A percentile compares a stretch with the other conserved stretches of the same genome.
Evolutionary conservation across 345 rosid species (phyloP).

Genomic region (Pistacia integerrima): DNA sequence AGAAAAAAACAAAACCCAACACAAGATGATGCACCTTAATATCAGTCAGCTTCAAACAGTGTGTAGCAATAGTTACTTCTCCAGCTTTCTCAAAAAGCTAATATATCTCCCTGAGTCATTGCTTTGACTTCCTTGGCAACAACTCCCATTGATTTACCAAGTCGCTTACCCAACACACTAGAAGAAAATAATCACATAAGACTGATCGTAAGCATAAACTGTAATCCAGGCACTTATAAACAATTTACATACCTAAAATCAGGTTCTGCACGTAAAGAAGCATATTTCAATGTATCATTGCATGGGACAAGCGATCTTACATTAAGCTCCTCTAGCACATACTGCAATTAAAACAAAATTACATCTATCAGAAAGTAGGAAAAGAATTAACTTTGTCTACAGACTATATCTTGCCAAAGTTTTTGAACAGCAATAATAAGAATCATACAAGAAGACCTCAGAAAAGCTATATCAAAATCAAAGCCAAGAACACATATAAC

Average conservation of each 20-base stretch:
- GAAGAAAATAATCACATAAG: constrained; percentile 26
- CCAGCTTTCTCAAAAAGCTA: constrained; percentile 74
- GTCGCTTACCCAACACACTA: constrained; percentile 86
- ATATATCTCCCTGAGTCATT: constrained; percentile 81
- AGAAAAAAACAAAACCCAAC: not conserved
- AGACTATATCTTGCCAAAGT: not conserved
- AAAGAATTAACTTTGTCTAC: not conserved
- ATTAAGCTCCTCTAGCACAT: constrained; percentile 92
- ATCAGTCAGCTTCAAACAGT: constrained; percentile 66
- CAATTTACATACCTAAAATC: constrained; percentile 75
- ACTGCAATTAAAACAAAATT: constrained; percentile 59
- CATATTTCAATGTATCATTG: no score
- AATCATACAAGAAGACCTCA: not conserved
- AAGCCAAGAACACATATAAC: not conserved
- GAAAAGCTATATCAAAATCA: not conserved
- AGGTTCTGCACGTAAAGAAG: constrained; percentile 92
- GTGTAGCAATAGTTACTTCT: constrained; percentile 74
- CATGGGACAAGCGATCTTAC: constrained; percentile 75
- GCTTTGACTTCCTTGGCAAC: constrained; percentile 83
- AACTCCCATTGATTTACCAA: constrained; percentile 90
- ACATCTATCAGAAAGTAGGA: not conserved
- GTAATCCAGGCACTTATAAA: constrained; percentile 9
- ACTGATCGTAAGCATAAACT: constrained; percentile 16
- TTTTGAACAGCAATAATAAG: not conserved
- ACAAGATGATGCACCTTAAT: constrained; percentile 62